Base-by-base conservation (phyloP, 164 flowering plant genomes). In the Echeveria elegans region DNA sequence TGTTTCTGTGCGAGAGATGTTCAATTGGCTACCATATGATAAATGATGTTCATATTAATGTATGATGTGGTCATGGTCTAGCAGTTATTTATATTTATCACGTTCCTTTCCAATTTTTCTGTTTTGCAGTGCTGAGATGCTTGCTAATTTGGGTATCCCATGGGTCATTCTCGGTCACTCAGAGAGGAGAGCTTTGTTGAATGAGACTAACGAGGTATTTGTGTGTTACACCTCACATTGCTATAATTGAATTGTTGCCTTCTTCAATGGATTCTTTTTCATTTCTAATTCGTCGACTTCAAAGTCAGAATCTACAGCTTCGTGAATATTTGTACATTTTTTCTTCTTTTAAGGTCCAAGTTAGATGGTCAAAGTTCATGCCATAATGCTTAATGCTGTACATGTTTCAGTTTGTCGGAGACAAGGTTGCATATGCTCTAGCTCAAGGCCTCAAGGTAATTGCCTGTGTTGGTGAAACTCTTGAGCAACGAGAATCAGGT, bases 141-240 rank as follows among this genome's bases (percentile, higher is more conserved):
- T 90, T 66, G 84, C 79, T 70, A 81, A 88, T 69, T 75, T 90
- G 82, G 80, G 77, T 61, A 71, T 88, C 71, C 88, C 86, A 3
- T 90, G 94, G 97, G 97, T 90, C 66, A 86, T 90, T 74, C 77
- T 88, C 62, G 97, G 97, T 45, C 97, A 88, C 69, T 90, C 97
- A 53, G 94, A 90, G 70, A 84, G 97, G 70, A 82, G 97, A 66
- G 69, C 52, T 26, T 65, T 88, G 63, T 61, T 90, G 29, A 79
- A 74, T 61, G 97, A 90, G 75, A 63, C 90, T 24, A 85, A 81
- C 72, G 89, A 88, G 80, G 97, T 88, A 74, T 68, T 9, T 29
- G 40, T 30, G 19, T 11, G 47, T 41, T 41, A 14, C 15, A 11
- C 16, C 15, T 52, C 1, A 59, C 5, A 30, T 26, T 26, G 32